Base-by-base conservation (phyloP, 208 protist genomes). In the Zelonia costaricensis region DNA sequence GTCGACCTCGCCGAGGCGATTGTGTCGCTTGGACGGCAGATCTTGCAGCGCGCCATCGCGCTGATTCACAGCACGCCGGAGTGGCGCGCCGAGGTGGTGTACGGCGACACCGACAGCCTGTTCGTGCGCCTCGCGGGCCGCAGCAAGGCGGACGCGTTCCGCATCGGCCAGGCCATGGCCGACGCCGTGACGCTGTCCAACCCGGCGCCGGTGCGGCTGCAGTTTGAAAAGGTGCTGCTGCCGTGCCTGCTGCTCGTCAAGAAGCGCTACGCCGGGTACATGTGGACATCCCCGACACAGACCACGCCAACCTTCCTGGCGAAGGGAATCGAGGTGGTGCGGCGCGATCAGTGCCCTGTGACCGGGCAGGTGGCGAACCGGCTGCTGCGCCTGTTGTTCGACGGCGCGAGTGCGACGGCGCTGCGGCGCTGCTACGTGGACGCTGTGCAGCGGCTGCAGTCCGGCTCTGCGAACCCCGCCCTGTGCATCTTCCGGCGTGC, bases 231-330 rank as follows among this genome's bases (percentile, higher is more conserved):
- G 79, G 94, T 98, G 15, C 99, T 99, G 65, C 98, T 92, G 49
- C 99, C 99, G n/a, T 99, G 99, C 67, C 78, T 99, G 52, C 83
- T 99, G 12, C 98, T 99, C 60, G 98, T 92, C 48, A 99, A 99
- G 84, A 99, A 99, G 89, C 88, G 98, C 18, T 99, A 99, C 81
- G 98, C 98, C 4, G 99, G 98, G 6, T 94, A 99, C 44, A 96
- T 95, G 53, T 99, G 98, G 97, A 98, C 91, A 35, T 92, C 88
- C 15, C 78, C 95, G 16, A 69, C 92, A 13, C 98, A 98, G 60
- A 86, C 84, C 13, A 88, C 97, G 48, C 86, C 85, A 8, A 95
- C 98, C 39, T 98, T 99, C 71, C 94, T 99, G 66, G 88, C 92
- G 47, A 99, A 99, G 72, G 98, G 98, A 54, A 98, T 99, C 62